These are phyloP conservation scores for Ziziphus jujuba DNA, from an alignment of 306 rosid genomes.

Conservation along the genomic window DNA sequence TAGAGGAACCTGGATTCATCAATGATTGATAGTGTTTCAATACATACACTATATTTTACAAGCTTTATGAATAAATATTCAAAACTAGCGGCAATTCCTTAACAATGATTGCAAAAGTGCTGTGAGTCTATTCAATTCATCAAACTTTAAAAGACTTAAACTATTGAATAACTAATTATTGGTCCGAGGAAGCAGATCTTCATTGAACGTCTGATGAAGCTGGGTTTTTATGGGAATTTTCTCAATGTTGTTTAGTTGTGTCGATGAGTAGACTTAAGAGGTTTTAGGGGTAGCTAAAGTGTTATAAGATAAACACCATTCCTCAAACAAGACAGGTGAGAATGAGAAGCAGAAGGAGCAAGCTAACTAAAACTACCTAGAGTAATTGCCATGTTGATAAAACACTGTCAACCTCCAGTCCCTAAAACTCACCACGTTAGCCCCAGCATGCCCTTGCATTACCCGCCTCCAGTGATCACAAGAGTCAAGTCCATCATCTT, in stretches of 20 bases:
- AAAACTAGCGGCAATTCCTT: not conserved
- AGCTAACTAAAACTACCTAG: not conserved
- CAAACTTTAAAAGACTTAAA: not conserved
- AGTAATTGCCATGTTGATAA: not conserved
- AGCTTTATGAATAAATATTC: not conserved
- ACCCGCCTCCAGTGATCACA: slow-evolving; percentile 92
- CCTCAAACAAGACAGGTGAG: not conserved
- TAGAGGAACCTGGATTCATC: slow-evolving; percentile 73
- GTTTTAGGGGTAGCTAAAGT: not conserved
- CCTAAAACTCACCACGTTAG: slow-evolving; percentile 64
- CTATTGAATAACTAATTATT: not conserved
- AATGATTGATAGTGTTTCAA: slow-evolving; percentile 12
- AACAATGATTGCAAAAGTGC: slow-evolving; percentile 1
- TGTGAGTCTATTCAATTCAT: not conserved
- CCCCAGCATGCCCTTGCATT: slow-evolving; percentile 99
- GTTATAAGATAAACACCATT: not conserved
- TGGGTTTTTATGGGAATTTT: no score
- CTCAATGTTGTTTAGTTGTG: no score
- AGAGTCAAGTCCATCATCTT: slow-evolving; percentile 76
- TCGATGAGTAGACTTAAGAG: no score
- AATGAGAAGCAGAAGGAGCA: not conserved
- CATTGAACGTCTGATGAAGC: not conserved
- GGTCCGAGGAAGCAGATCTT: not conserved
- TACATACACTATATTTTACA: not conserved
- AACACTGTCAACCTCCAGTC: not conserved